Evolutionary conservation across 1,284 basidiomycete genomes (phyloP), one percentile per base, ranked within the genome.

Genomic region (Malassezia furfur): DNA sequence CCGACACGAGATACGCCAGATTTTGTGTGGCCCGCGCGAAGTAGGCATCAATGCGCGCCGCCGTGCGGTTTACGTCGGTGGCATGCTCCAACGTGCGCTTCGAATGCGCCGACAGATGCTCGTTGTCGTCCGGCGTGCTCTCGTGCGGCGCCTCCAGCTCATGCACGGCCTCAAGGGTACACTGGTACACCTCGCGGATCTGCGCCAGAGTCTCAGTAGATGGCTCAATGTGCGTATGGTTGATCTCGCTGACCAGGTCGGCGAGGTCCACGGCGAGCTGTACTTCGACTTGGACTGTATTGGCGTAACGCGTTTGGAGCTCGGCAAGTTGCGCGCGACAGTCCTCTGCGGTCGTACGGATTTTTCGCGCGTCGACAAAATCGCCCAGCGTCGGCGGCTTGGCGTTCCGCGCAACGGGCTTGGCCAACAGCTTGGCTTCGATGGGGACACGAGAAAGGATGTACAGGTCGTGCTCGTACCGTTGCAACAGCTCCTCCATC

Each of bases 401-500:
- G 21, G 25, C 6, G 15, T 19, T 8, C 6, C 40, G 17, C 8
- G 54, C 55, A 52, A 34, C 49, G 31, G 50, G 50, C 19, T 60
- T 43, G 0, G 60, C 60, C 17, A 67, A 57, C 12, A 74, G 57
- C 5, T 60, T 56, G 6, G 66, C 60, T 54, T 70, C 56, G 40
- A 74, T 66, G 11, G 57, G 56, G 8, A 74, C 64, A 50, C 66
- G 65, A 15, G 50, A 51, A 22, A 74, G 59, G 31, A 70, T 58
- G 36, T 60, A 50, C 2, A 72, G 57, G 40, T 71, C 72, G 1
- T 52, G 51, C 52, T 67, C 66, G 48, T 72, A 61, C 21, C 67
- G 66, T 10, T 63, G 54, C 12, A 74, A 52, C 15, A 74, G 52
- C 12, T 54, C 59, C 38, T 67, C 54, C 69, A 72, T 74, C 11